Base-by-base conservation (phyloP, 352 stramenopile species). In the Pilasporangium apinafurcum region DNA sequence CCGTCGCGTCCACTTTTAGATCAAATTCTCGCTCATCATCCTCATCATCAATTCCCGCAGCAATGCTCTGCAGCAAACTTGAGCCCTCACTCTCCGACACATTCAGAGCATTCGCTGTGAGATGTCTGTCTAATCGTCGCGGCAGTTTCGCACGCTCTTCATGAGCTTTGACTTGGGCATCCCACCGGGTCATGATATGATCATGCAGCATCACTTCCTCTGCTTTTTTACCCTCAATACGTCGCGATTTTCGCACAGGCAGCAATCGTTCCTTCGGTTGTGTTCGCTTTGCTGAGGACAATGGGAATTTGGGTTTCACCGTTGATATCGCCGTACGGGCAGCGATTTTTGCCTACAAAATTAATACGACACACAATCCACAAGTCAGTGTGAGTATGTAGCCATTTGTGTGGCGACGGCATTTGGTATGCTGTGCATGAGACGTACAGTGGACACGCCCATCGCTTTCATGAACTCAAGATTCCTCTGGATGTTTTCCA, bases 401-500 rank as follows among this genome's bases (percentile, higher is more conserved):
- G 7, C 34, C 12, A 35, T 28, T 25, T 10, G 13, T 18, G 35
- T 30, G 24, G 20, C 30, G 17, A 10, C 27, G 24, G 18, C 21
- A 18, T 35, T 12, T 21, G 3, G 5, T 21, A n/a, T 25, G 9
- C 40, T n/a, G 35, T 24, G 16, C 21, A 44, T 17, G 13, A n/a
- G 20, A 56, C 52, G 21, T 27, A 80, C 67, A 16, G 74, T 88
- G 6, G 75, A 83, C 20, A 93, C 70, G 9, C 82, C 82, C 68
- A 94, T 89, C 32, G 75, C 68, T 40, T 69, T 63, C 79, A 94
- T 89, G 47, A 92, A 88, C 21, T 83, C 67, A 40, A 91, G 41
- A 48, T 94, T 92, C 24, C 82, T 77, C 62, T 83, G 61, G 41
- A 94, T 92, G 49, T 94, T 94, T 29, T 78, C 82, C 8, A 77